phyloP scores from a whole-genome alignment of 495 filamentous ascomycete species.

The Penicillium longicatenatum region DNA sequence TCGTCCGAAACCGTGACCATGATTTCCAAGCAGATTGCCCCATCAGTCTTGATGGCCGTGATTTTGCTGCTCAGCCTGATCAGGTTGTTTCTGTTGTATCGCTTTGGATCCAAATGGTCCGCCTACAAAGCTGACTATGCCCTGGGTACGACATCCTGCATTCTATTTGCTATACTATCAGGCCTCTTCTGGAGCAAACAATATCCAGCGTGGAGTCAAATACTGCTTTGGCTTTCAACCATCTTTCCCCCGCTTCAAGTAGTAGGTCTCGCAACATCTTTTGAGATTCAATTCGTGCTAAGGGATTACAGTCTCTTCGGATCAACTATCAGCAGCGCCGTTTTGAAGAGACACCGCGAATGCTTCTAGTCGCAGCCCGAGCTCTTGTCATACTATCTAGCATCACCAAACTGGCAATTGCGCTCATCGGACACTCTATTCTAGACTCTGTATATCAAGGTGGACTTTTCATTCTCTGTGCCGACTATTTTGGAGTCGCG shows the following conservation, averaged over 20 bases:
- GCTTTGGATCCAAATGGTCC: not conserved
- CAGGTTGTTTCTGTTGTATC: not conserved
- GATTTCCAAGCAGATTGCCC: not conserved
- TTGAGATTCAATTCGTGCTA: not conserved
- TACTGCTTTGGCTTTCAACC: not conserved
- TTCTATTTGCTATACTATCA: not conserved
- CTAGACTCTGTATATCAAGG: not conserved
- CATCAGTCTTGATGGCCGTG: not conserved
- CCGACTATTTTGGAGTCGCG: not conserved
- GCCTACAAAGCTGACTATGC: not conserved
- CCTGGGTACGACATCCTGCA: not conserved
- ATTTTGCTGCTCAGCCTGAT: not conserved
- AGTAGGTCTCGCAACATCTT: not conserved
- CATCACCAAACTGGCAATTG: not conserved
- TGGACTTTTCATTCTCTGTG: not conserved
- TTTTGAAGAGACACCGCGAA: not conserved
- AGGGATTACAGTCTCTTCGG: not conserved
- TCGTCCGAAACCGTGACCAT: not conserved
- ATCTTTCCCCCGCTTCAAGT: not conserved
- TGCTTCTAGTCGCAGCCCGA: not conserved
- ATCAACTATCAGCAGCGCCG: not conserved
- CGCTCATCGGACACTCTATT: not conserved
- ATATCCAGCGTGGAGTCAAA: not conserved
- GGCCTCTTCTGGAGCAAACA: not conserved
- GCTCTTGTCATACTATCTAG: not conserved